Percentiles rank a stretch among this genome's conserved stretches.
Conservation (phyloP, 2,329 filamentous ascomycete species). For the Ophioceras dolichostomum region DNA sequence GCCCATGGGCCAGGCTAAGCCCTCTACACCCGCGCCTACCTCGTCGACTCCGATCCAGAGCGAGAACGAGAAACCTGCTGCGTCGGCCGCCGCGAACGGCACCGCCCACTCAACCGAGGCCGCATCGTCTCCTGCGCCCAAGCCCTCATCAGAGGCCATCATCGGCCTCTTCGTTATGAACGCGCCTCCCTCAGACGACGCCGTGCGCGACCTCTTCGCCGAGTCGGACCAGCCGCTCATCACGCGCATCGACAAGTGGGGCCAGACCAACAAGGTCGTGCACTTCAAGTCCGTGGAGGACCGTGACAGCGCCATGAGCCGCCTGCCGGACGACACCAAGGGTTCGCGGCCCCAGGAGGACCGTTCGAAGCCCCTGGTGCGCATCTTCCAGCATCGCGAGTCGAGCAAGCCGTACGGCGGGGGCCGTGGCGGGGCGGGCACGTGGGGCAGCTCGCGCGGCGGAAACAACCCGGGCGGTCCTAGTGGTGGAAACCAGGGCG, state of each 20-base stretch:
- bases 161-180: constrained; percentile 87
- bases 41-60: constrained; percentile 31
- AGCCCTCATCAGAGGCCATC: constrained; percentile 51
- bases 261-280: constrained; percentile 70
- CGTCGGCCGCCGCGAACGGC: constrained; percentile 36
- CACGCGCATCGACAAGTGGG: constrained; percentile 64
- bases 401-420: constrained; percentile 5
- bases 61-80: constrained; percentile 42
- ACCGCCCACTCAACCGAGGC: constrained; percentile 38
- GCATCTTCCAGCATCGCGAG: constrained; percentile 65
- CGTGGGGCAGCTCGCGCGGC: constrained; percentile 54
- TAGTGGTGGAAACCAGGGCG: constrained; percentile 42
- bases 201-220: constrained; percentile 68
- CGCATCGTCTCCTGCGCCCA: constrained; percentile 44
- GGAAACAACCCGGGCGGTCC: background rate
- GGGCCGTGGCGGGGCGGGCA: constrained; percentile 51
- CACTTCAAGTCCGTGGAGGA: constrained; percentile 73
- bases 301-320: constrained; percentile 65
- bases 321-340: constrained; percentile 65
- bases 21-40: constrained; percentile 31
- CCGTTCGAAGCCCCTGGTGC: constrained; percentile 68
- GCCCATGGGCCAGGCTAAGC: constrained; percentile 19
- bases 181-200: constrained; percentile 62
- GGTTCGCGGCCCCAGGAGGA: constrained; percentile 41
- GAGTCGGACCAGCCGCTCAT: constrained; percentile 80